A percentile compares a stretch with the other conserved stretches of the same genome.
Conservation (phyloP, 805 yeast species). For the Metschnikowia bowlesiae region DNA sequence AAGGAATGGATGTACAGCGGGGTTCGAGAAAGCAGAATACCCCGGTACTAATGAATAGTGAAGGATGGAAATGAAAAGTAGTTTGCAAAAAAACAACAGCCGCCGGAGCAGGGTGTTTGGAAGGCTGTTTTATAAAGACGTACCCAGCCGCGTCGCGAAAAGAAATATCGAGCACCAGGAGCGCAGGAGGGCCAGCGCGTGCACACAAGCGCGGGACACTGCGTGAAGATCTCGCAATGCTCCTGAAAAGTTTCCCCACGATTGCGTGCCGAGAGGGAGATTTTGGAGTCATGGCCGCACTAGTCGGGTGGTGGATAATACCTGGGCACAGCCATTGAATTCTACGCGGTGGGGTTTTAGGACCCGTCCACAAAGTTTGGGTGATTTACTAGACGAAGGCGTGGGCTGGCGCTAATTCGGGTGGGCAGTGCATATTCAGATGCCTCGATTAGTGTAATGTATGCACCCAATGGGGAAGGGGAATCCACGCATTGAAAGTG, state of each 20-base stretch:
- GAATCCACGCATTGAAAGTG: not conserved
- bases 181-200: conserved; percentile 14
- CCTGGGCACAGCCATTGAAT: not conserved
- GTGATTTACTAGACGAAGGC: not conserved
- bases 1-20: conserved; percentile 3
- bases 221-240: conserved; percentile 5
- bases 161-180: conserved; percentile 11
- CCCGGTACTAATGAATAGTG: not conserved
- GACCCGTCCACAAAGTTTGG: not conserved
- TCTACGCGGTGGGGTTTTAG: not conserved
- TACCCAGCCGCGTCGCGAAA: conserved; percentile 15
- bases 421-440: not conserved
- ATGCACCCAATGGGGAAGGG: not conserved
- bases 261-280: not conserved
- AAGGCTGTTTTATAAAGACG: conserved; percentile 4
- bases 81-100: conserved; percentile 1
- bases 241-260: not conserved
- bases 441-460: not conserved
- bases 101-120: not conserved
- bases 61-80: not conserved
- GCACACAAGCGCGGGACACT: conserved; percentile 8
- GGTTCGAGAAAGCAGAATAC: not conserved
- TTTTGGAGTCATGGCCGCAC: too few relatives aligned
- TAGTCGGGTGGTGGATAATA: not conserved
- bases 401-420: not conserved